Base-by-base conservation (phyloP, 371 early-diverging fungal species). In the Capillidium rhysosporum region DNA sequence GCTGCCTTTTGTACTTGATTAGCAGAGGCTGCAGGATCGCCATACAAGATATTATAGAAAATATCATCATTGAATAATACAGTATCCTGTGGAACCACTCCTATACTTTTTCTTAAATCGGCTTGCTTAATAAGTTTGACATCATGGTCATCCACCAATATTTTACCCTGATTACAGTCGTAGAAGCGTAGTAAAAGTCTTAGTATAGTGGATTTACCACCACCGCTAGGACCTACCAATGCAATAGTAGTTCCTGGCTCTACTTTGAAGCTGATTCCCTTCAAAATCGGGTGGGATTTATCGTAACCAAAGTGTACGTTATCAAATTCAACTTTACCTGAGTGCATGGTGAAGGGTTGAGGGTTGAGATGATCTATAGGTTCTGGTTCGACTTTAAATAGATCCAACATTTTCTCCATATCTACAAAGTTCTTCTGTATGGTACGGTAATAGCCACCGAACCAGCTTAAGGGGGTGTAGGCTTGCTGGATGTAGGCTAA, bases 131-230 rank as follows among this genome's bases (percentile, higher is more conserved):
- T 75, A 26, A 69, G 49, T 20, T 71, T 65, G 54, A 97, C 79
- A 59, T 92, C 86, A 63, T 82, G 81, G 0, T 86, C 91, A 63
- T 98, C 92, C 41, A 98, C 80, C 55, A 67, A 59, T 31, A 99
- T 86, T 21, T 67, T 64, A 23, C 98, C 98, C 1, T 62, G 49
- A 20, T 72, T 65, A 7, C 84, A 79, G 54, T 91, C 89, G 61
- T 89, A 89, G 65, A 93, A 93, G 28, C 88, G 84, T 70, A 84
- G 92, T 34, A 89, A 71, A 28, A 86, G 78, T n/a, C 86, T 77
- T 29, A 92, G 63, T 26, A 92, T 80, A 0, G 93, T 91, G 26
- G 84, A 83, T 67, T 94, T 92, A 18, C 83, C 93, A 58, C 88
- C 82, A 18, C 96, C 96, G 20, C 79, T 77, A 0, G 90, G 85